Conservation (phyloP, 768 basidiomycete genomes). For the Lactarius vividus region DNA sequence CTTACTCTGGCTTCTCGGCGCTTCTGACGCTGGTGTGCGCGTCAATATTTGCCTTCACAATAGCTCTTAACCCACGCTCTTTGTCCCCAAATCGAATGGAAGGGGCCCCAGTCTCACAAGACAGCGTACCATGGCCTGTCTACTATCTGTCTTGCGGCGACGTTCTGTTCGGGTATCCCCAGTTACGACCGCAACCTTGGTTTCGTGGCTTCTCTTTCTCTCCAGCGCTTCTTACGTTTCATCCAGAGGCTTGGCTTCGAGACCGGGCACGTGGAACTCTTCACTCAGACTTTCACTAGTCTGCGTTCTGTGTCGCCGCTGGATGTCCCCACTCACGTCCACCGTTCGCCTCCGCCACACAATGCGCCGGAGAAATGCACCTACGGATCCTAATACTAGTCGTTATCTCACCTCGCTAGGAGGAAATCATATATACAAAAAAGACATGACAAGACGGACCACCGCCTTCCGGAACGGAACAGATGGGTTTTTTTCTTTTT, state of each 20-base stretch:
- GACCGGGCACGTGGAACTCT: constrained; percentile 5
- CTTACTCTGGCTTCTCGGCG: not conserved
- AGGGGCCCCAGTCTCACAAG: constrained; percentile 12
- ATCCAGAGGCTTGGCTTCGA: constrained; percentile 24
- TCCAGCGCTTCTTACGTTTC: constrained; percentile 14
- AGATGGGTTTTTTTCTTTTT: not conserved
- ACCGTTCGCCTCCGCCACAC: not conserved
- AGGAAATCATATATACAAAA: constrained; percentile 6
- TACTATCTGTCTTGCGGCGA: constrained; percentile 8
- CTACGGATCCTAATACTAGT: not conserved
- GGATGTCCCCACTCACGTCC: not conserved
- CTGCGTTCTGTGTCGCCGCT: constrained; percentile 5
- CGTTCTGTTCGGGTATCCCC: constrained; percentile 12
- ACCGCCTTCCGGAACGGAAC: constrained; percentile 15
- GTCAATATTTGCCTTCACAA: constrained; percentile 17
- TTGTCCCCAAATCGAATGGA: constrained; percentile 28
- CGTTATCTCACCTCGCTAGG: constrained; percentile 13
- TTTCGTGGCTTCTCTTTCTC: not conserved
- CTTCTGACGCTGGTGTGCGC: constrained; percentile 24
- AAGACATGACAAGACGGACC: constrained; percentile 7
- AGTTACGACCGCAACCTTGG: not conserved
- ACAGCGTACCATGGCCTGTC: not conserved
- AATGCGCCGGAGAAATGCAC: constrained; percentile 1
- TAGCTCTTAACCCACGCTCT: constrained; percentile 26
- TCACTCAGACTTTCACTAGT: not conserved